Conservation (phyloP, 2,329 filamentous ascomycete genomes). For the Ophiostoma sp. region DNA sequence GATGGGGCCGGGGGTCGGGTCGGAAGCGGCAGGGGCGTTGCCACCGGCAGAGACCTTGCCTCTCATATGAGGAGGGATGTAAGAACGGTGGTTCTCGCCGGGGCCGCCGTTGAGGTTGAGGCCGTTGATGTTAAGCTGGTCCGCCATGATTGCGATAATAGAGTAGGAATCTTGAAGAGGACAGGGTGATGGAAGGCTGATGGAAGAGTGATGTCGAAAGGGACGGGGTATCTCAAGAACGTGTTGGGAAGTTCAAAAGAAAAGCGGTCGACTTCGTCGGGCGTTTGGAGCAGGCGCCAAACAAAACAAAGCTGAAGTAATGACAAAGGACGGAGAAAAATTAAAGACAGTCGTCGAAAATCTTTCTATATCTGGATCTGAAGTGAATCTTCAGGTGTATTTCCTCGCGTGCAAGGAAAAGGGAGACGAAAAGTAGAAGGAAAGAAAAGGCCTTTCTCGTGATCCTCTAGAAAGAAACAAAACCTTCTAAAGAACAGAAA, state of each 20-base stretch:
- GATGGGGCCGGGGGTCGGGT: constrained; percentile 25
- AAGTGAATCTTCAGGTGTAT: constrained; percentile 5
- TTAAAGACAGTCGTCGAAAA: not conserved
- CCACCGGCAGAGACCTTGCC: constrained; percentile 41
- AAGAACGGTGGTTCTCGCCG: constrained; percentile 52
- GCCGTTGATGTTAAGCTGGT: constrained; percentile 76
- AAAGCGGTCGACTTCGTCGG: not conserved
- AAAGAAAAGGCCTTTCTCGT: constrained; percentile 33
- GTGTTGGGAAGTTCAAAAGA: not conserved
- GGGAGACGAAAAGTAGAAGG: constrained; percentile 22
- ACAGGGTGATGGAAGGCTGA: not conserved
- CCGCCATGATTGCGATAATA: constrained; percentile 58
- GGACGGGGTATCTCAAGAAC: constrained; percentile 21
- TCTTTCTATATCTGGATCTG: not conserved
- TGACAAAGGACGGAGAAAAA: constrained; percentile 3
- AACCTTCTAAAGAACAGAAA: constrained; percentile 43
- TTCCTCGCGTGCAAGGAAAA: constrained; percentile 11
- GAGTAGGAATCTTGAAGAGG: not conserved
- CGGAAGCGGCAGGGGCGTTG: constrained; percentile 20
- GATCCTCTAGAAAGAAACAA: constrained; percentile 41
- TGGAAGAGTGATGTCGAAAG: not conserved
- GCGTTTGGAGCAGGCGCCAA: constrained; percentile 11
- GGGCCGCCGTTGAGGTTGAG: constrained; percentile 51
- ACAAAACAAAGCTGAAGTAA: constrained; percentile 14
- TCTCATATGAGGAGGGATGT: constrained; percentile 82